Percentiles rank a stretch among this genome's conserved stretches.
Evolutionary conservation across 75 land plant genomes (phyloP).

Genomic region (Pseudotsuga menziesii): DNA sequence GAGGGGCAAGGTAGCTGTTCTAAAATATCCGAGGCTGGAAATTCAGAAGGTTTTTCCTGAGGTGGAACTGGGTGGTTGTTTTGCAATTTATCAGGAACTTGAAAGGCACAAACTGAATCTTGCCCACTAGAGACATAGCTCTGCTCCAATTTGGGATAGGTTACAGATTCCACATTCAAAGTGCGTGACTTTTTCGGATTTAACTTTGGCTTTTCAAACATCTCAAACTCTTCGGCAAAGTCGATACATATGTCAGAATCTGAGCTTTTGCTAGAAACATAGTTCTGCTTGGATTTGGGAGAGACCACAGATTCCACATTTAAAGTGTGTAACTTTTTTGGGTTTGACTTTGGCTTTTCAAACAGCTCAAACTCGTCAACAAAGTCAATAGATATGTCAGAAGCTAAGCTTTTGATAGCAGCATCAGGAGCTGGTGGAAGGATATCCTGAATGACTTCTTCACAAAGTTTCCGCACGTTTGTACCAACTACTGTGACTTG

Average conservation of each 20-base stretch:
- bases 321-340: not conserved
- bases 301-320: not conserved
- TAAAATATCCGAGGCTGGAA: not conserved
- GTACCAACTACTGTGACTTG: slow-evolving; percentile 7
- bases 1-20: not conserved
- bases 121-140: not conserved
- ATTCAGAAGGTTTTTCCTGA: not conserved
- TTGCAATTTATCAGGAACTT: not conserved
- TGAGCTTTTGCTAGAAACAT: slow-evolving; percentile 3
- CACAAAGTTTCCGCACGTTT: slow-evolving; percentile 11
- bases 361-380: slow-evolving; percentile 1
- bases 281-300: not conserved
- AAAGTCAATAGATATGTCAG: slow-evolving; percentile 6
- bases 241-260: not conserved
- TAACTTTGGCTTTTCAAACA: slow-evolving; percentile 2
- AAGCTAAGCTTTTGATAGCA: slow-evolving; percentile 9
- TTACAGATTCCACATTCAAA: not conserved
- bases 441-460: slow-evolving; percentile 11
- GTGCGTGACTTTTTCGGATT: not conserved
- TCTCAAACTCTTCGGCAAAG: slow-evolving; percentile 1
- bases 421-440: slow-evolving; percentile 3
- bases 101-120: not conserved
- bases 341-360: slow-evolving; percentile 6
- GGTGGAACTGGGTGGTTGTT: not conserved
- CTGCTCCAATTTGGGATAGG: not conserved